A percentile compares a stretch with the other conserved stretches of the same genome.
Conservation (phyloP, 1,284 basidiomycete species). For the Ganoderma lucidum region DNA sequence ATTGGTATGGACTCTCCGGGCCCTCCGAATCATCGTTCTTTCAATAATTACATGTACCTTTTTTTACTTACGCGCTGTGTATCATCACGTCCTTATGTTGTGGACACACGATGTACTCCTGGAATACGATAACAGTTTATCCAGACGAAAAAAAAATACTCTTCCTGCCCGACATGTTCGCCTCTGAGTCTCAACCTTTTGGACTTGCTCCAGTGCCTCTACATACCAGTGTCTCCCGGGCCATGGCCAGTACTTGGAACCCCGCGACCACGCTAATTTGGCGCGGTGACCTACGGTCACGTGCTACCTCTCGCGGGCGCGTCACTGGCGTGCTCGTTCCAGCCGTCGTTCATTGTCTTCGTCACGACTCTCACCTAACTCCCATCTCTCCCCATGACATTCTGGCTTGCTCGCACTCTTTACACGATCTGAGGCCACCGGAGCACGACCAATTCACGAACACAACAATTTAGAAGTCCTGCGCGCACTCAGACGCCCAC, state of each 20-base stretch:
- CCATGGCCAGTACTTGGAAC: too few relatives aligned
- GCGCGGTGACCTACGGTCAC: conserved; percentile 25
- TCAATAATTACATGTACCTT: neutral
- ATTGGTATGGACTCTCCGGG: neutral
- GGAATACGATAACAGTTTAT: neutral
- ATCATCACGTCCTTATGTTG: neutral
- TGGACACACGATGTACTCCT: neutral
- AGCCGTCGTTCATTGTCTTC: conserved; percentile 12
- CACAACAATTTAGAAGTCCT: neutral
- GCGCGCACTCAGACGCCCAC: conserved; percentile 5
- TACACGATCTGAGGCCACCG: neutral
- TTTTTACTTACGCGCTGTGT: neutral
- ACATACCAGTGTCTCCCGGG: too few relatives aligned
- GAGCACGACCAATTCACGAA: neutral
- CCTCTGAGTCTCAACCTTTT: neutral
- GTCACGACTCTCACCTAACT: neutral
- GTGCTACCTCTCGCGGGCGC: conserved; percentile 21
- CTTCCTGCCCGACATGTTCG: neutral
- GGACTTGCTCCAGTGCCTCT: too few relatives aligned
- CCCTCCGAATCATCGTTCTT: neutral
- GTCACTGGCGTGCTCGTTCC: conserved; percentile 17
- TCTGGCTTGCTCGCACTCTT: neutral
- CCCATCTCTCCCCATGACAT: conserved; percentile 16
- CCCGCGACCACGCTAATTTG: neutral
- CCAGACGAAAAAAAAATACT: neutral